These are phyloP conservation scores for Chaetomium olivaceum DNA, from an alignment of 2,329 filamentous ascomycete genomes.

Conservation along the genomic window DNA sequence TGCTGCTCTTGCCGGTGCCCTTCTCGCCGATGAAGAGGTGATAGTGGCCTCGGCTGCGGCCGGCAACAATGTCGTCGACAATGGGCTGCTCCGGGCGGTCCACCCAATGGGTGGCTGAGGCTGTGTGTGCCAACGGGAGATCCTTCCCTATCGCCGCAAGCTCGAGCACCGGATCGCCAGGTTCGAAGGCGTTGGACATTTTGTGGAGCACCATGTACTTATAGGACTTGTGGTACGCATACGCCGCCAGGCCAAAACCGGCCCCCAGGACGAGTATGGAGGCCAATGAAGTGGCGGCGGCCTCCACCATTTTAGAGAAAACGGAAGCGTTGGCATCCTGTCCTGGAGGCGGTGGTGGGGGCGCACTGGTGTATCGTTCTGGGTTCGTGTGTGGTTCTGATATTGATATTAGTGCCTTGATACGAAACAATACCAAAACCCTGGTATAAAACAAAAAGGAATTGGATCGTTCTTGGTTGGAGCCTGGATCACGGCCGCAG, in stretches of 20 bases:
- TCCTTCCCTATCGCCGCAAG: constrained; percentile 68
- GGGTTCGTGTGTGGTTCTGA: constrained; percentile 11
- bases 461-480: neutral
- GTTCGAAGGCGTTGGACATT: constrained; percentile 87
- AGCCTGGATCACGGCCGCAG: neutral
- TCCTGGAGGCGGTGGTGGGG: constrained; percentile 19
- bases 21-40: constrained; percentile 93
- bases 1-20: constrained; percentile 93
- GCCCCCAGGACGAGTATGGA: constrained; percentile 71
- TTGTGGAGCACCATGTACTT: constrained; percentile 89
- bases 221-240: constrained; percentile 79
- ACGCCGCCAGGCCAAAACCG: constrained; percentile 67
- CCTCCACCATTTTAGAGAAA: constrained; percentile 67
- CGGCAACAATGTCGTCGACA: constrained; percentile 81
- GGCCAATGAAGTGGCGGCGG: constrained; percentile 73
- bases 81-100: constrained; percentile 75
- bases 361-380: constrained; percentile 10
- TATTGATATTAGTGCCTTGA: neutral
- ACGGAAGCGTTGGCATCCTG: constrained; percentile 40
- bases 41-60: constrained; percentile 76
- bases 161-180: constrained; percentile 86
- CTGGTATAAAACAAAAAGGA: no score
- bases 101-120: constrained; percentile 71
- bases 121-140: constrained; percentile 44
- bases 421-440: neutral